Conservation (phyloP, 306 rosid species). For the Spatholobus suberectus region DNA sequence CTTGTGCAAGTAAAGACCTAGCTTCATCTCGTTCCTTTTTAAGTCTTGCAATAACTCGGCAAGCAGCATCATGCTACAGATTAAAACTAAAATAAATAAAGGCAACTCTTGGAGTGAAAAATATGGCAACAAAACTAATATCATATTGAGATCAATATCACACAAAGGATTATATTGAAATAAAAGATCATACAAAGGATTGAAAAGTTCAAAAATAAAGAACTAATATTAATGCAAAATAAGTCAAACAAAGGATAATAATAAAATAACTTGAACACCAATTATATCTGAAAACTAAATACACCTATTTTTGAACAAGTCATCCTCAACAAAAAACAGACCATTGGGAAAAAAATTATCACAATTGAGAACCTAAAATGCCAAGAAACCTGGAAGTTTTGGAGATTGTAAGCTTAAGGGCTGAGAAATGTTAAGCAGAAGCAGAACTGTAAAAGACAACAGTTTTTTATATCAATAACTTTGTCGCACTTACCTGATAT, state of each 20-base stretch:
- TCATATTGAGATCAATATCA: constrained; percentile 14
- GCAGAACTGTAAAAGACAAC: neutral
- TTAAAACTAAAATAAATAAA: constrained; percentile 38
- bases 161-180: neutral
- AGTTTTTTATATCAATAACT: neutral
- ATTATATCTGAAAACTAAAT: neutral
- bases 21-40: constrained; percentile 94
- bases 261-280: neutral
- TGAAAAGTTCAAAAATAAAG: neutral
- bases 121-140: neutral
- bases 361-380: constrained; percentile 12
- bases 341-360: neutral
- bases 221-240: constrained; percentile 1
- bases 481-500: constrained; percentile 69
- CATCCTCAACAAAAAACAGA: neutral
- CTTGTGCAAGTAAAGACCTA: constrained; percentile 84
- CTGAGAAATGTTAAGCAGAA: constrained; percentile 1
- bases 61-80: constrained; percentile 96
- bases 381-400: neutral
- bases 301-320: neutral
- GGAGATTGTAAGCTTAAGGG: neutral
- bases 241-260: neutral
- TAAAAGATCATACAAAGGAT: neutral
- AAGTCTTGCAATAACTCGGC: constrained; percentile 95
- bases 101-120: neutral